Evolutionary conservation across 2,329 filamentous ascomycete species (phyloP), one percentile per base, ranked within the genome.

Genomic region (Hypocrella siamensis): DNA sequence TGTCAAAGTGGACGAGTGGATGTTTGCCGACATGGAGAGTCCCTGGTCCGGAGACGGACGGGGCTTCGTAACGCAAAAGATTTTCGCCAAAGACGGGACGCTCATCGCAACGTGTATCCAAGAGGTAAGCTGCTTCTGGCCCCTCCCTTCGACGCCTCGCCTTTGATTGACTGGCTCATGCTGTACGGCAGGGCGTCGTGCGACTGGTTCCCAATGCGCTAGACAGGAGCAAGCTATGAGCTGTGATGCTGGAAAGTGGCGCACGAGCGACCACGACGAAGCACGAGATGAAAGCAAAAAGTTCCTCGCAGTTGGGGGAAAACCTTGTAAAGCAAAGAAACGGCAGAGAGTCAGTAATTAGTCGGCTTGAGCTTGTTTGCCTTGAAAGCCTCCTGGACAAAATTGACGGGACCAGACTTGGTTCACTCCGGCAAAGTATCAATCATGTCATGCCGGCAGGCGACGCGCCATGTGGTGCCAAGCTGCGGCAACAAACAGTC

Each of bases 21-120:
- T 85, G 69, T 74, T 83, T 42, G 70, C 67, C 15, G 80, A 86
- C 59, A 82, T 82, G 69, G 70, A 80, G 54, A 83, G 73, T 34
- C 79, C 81, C 0, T 90, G 82, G 81, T 69, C 76, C 3, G 80
- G 77, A 2, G 78, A 85, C 45, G 81, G 80, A 4, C 65, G 82
- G 37, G 82, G 79, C 0, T 62, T 88, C 14, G 82, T 88, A 26
- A 70, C 67, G 43, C 79, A 85, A 61, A 69, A 71, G 52, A 79
- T 88, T 38, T 86, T 75, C 49, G 65, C 69, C 17, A 62, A 59
- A 41, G 75, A 85, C 38, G 82, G 82, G 16, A 76, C 65, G 17
- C 53, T 90, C 52, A 57, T 90, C 46, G 82, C 81, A 17, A 86
- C 73, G 19, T 88, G 82, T 51, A 68, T 82, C 36, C 82, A 90